Evolutionary conservation across 306 rosid genomes (phyloP), one percentile per base, ranked within the genome.

Genomic region (Vigna hirtella): DNA sequence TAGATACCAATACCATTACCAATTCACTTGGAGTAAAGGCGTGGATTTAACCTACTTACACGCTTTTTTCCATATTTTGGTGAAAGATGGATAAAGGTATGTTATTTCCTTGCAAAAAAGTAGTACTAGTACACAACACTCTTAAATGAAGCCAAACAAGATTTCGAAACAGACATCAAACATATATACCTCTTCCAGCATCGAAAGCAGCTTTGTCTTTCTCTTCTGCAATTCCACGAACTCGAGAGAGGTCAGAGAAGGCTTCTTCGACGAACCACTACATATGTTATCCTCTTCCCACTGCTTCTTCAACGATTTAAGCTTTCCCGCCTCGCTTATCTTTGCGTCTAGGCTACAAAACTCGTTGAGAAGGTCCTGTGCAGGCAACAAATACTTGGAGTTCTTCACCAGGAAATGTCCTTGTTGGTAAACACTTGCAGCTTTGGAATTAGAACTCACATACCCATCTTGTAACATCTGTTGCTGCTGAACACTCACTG

Each of bases 171-270:
- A 61, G 30, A 36, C 36, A 32, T 50, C 5, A 42, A 67, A 66
- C 64, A 66, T 9, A 71, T 40, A 55, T 89, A 96, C 99, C 96
- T 96, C 97, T 85, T 96, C 99, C 5, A 96, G 91, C 98, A 96
- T 87, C 26, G 96, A 81, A 52, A 93, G 93, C 32, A 96, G 94
- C 82, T 87, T 93, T 57, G 94, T 86, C 88, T 93, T 96, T 82
- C 96, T 84, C 82, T 91, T 90, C 81, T 96, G 99, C 77, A 93
- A 83, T 53, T 96, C 98, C n/a, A 91, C 75, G 57, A 93, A 91
- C 64, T 96, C 99, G 2, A 96, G 82, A 34, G 98, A 90, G 50
- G 66, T 78, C 36, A 91, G 86, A 42, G 89, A 53, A 9, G 80
- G 86, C 57, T 88, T 90, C 71, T 76, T 88, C 2, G 89, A 85